Percentiles rank a stretch among this genome's conserved stretches.
These are phyloP conservation scores for Fagopyrum tataricum DNA, from an alignment of 148 eudicot species.

Conservation along the genomic window DNA sequence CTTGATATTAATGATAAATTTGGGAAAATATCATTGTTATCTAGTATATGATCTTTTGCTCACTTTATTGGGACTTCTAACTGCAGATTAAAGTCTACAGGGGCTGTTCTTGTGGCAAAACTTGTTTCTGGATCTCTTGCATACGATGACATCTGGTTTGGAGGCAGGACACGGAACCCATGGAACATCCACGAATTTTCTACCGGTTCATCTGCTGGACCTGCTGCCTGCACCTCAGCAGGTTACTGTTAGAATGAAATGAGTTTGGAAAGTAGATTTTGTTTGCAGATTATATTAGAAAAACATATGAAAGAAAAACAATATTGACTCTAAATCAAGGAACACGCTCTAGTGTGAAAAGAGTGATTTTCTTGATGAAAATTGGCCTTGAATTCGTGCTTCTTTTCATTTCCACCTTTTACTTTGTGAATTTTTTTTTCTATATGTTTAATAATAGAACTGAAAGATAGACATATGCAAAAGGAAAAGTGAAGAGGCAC, in stretches of 20 bases:
- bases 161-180: constrained; percentile 92
- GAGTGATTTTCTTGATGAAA: not conserved
- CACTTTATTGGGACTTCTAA: not conserved
- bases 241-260: constrained; percentile 26
- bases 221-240: constrained; percentile 89
- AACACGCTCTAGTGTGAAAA: not conserved
- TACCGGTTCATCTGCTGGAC: constrained; percentile 93
- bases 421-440: not conserved
- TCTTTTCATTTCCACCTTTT: not conserved
- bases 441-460: not conserved
- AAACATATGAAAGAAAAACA: not conserved
- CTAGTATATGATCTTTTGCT: not conserved
- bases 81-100: constrained; percentile 67
- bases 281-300: not conserved
- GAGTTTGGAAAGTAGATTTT: not conserved
- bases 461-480: not conserved
- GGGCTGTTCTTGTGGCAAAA: constrained; percentile 87
- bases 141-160: constrained; percentile 92
- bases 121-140: constrained; percentile 80
- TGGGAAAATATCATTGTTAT: not conserved
- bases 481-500: not conserved
- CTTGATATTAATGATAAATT: not conserved
- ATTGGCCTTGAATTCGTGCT: not conserved
- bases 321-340: not conserved
- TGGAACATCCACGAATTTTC: constrained; percentile 89